Conservation (phyloP, 768 basidiomycete species). For the Royoungia palumana region DNA sequence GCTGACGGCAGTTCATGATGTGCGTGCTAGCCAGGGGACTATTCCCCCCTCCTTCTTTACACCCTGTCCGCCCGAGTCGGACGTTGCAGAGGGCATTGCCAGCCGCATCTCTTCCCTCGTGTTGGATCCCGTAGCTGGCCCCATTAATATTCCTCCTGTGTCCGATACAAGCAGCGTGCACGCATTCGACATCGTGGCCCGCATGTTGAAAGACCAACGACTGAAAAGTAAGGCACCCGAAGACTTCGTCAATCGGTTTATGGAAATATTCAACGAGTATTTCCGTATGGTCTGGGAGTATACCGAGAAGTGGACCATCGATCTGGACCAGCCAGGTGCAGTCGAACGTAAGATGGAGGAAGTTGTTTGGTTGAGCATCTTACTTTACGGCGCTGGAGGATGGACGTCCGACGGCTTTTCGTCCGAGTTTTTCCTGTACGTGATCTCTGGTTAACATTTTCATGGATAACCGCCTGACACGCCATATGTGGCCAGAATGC, state of each 20-base stretch:
- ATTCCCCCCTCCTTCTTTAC: slow-evolving; percentile 10
- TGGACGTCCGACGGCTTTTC: slow-evolving; percentile 48
- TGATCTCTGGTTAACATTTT: neutral
- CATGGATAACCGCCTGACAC: neutral
- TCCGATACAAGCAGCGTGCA: slow-evolving; percentile 15
- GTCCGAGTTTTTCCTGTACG: slow-evolving; percentile 50
- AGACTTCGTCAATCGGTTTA: slow-evolving; percentile 23
- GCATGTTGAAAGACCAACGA: slow-evolving; percentile 46
- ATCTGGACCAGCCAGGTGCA: slow-evolving; percentile 34
- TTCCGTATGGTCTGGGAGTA: slow-evolving; percentile 6
- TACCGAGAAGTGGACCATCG: slow-evolving; percentile 42
- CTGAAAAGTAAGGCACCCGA: slow-evolving; percentile 16
- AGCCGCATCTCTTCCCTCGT: slow-evolving; percentile 4
- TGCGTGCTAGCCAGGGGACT: slow-evolving; percentile 36
- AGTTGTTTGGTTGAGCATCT: slow-evolving; percentile 49
- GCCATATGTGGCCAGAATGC: slow-evolving; percentile 16
- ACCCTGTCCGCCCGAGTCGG: neutral
- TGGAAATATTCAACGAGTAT: neutral
- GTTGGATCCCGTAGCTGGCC: neutral
- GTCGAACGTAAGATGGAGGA: slow-evolving; percentile 61
- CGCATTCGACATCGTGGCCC: slow-evolving; percentile 50
- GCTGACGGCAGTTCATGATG: slow-evolving; percentile 21
- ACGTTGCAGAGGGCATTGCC: neutral
- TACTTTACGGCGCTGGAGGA: slow-evolving; percentile 58
- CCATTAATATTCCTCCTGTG: neutral